These are phyloP conservation scores for Aspergillus avenaceus DNA, from an alignment of 495 filamentous ascomycete species.

Conservation along the genomic window DNA sequence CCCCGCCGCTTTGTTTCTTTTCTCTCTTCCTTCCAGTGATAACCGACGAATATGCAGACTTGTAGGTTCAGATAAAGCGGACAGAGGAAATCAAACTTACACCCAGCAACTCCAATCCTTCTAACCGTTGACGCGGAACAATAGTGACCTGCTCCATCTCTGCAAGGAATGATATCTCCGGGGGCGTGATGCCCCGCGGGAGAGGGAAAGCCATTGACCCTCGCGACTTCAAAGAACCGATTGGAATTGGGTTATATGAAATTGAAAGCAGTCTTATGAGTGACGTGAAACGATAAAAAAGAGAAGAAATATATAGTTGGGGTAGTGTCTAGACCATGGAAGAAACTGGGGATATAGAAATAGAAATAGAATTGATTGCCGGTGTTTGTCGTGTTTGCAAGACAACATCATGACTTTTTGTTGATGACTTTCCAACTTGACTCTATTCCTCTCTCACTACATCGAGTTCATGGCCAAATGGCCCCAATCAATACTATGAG, in stretches of 20 bases:
- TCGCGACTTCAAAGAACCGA: constrained; percentile 1
- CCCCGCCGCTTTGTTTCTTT: background rate
- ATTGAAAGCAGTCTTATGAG: too few species aligned
- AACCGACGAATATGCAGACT: background rate
- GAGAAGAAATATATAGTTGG: background rate
- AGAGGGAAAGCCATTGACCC: constrained; percentile 74
- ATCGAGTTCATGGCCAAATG: constrained; percentile 2
- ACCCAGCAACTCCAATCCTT: constrained; percentile 75
- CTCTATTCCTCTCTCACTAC: background rate
- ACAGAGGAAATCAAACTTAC: constrained; percentile 50
- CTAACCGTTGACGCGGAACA: constrained; percentile 84
- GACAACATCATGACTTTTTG: background rate
- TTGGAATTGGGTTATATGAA: background rate
- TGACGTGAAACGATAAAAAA: too few species aligned
- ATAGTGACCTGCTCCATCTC: constrained; percentile 96
- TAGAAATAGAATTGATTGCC: too few species aligned
- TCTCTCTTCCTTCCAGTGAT: background rate
- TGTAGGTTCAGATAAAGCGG: background rate
- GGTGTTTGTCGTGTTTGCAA: constrained; percentile 34
- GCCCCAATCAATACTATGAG: constrained; percentile 28
- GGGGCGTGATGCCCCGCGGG: constrained; percentile 76
- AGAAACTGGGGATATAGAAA: background rate
- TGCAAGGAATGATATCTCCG: constrained; percentile 91
- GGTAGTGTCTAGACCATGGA: background rate
- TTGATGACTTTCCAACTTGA: background rate